Conservation (phyloP, 1,284 basidiomycete genomes). For the Spongispora temasekensis region DNA sequence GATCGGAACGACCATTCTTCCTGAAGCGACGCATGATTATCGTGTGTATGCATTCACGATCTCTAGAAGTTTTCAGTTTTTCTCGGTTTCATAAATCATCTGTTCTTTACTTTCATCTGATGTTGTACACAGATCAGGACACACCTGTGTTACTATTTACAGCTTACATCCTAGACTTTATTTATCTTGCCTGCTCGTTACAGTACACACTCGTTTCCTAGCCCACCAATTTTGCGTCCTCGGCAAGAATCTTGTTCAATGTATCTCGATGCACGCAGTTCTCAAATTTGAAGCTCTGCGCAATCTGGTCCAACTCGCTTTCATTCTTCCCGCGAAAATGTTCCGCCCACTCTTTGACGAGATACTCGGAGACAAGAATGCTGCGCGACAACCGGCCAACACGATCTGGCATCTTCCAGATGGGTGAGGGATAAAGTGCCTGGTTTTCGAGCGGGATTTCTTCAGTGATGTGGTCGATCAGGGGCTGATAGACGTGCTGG, state of each 20-base stretch:
- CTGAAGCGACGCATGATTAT: conserved; percentile 2
- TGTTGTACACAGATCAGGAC: no score
- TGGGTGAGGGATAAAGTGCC: conserved; percentile 50
- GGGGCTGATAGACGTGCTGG: conserved; percentile 53
- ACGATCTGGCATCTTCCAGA: conserved; percentile 48
- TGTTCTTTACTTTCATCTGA: no score
- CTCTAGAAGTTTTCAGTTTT: no score
- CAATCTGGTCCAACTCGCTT: conserved; percentile 60
- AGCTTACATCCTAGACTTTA: no score
- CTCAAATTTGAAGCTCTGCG: conserved; percentile 61
- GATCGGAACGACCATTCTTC: conserved; percentile 34
- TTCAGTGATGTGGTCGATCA: conserved; percentile 53
- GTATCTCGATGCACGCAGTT: conserved; percentile 53
- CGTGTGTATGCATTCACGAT: background rate
- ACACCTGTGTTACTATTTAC: no score
- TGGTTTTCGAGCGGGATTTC: conserved; percentile 47
- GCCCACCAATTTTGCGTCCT: conserved; percentile 30
- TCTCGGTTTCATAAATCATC: no score
- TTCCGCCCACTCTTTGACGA: conserved; percentile 64
- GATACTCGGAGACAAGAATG: conserved; percentile 62
- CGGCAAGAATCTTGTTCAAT: conserved; percentile 49
- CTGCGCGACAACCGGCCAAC: conserved; percentile 55
- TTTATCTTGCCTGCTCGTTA: no score
- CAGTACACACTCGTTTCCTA: background rate
- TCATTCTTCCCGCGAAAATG: conserved; percentile 59